phyloP scores from a whole-genome alignment of 495 filamentous ascomycete species.

The Barbatosphaeria neglecta region DNA sequence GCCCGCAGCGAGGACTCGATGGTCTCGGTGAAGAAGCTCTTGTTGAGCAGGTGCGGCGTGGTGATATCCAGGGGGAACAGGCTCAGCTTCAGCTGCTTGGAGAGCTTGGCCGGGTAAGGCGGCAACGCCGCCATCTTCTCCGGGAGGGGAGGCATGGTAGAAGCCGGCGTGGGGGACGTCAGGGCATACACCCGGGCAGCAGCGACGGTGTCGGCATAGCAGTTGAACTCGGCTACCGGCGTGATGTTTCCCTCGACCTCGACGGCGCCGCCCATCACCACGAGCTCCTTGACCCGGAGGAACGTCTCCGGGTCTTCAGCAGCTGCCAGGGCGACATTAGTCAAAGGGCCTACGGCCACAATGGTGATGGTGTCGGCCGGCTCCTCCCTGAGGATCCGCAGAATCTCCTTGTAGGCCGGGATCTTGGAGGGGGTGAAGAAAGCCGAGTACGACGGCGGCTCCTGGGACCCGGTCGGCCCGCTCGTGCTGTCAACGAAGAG shows the following conservation, averaged over 20 bases:
- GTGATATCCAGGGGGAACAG: constrained; percentile 90
- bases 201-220: constrained; percentile 69
- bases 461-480: constrained; percentile 20
- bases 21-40: constrained; percentile 44
- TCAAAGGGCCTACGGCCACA: constrained; percentile 79
- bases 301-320: constrained; percentile 77
- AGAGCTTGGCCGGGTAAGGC: constrained; percentile 56
- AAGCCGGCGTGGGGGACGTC: constrained; percentile 62
- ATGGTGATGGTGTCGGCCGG: constrained; percentile 77
- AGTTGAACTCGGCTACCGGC: constrained; percentile 74
- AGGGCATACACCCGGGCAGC: constrained; percentile 83
- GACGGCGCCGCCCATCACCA: constrained; percentile 95
- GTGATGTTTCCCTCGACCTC: constrained; percentile 68
- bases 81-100: constrained; percentile 55
- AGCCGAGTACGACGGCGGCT: constrained; percentile 28
- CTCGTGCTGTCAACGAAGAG: constrained; percentile 53
- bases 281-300: constrained; percentile 75
- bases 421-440: constrained; percentile 62
- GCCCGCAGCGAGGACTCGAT: constrained; percentile 34
- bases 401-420: constrained; percentile 72
- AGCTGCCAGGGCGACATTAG: constrained; percentile 81
- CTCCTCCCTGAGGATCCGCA: constrained; percentile 65
- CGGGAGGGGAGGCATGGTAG: constrained; percentile 53
- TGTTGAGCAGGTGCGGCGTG: constrained; percentile 54
- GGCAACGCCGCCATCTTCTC: constrained; percentile 34